Evolutionary conservation across 441 rosid species (phyloP), one percentile per base, ranked within the genome.

Genomic region (Eruca vesicaria): DNA sequence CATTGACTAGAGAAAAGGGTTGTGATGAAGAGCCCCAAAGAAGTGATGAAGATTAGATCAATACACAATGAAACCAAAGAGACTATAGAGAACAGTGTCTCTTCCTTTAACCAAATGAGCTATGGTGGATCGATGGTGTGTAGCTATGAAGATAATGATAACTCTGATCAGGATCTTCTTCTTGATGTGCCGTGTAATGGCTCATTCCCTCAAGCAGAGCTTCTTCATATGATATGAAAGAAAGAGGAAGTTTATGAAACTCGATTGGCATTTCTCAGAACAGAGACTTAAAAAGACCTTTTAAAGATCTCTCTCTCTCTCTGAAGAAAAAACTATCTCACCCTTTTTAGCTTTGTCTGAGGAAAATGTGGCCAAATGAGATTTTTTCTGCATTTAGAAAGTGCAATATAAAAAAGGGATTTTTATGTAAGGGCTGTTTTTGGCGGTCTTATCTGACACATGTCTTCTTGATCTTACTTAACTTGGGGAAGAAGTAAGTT

Each of bases 191-290:
- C 99, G 43, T 87, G 88, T 60, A 89, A 89, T 43, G 80, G 87
- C 64, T 91, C 90, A 58, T 96, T 96, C 74, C 89, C 96, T 60
- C 94, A 90, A 80, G 98, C 99, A 58, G 99, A 96, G 84, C 97
- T 96, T 71, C 96, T 96, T 77, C 84, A 78, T 57, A 92, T 68
- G 68, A 68, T 69, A 43, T 78, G 67, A 78, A 11, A 66, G 55
- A 45, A n/a, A 70, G 26, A 66, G 33, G 43, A 15, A 28, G 29
- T 65, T 65, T 59, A 59, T 10, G 57, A 23, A 53, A 59, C 73
- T 72, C 67, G 69, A 60, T 53, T 66, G 69, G n/a, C n/a, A n/a
- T 72, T 72, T 66, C 77, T 72, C 80, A 72, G 68, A 59, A 36
- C n/a, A n/a, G n/a, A n/a, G 28, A 64, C 71, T 26, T 63, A 61